phyloP scores from a whole-genome alignment of 164 flowering plant species.

The Macadamia tetraphylla region DNA sequence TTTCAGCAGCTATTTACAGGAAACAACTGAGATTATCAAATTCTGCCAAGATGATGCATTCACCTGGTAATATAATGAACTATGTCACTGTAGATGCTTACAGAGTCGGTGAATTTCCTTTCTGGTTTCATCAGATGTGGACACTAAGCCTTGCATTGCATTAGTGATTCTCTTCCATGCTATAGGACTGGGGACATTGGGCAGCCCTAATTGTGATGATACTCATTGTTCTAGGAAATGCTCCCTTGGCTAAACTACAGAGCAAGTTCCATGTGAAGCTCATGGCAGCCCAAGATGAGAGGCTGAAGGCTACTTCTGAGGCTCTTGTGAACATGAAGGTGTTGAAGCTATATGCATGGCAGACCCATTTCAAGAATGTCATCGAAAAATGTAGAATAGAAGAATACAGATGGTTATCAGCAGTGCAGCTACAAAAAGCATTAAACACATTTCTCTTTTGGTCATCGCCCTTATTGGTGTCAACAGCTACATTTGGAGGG shows the following conservation, averaged over 20 bases:
- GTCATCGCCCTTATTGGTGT: conserved; percentile 58
- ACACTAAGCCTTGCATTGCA: conserved; percentile 44
- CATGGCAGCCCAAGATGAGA: conserved; percentile 54
- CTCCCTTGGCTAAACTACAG: conserved; percentile 60
- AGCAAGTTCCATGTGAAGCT: conserved; percentile 48
- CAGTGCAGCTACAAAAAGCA: conserved; percentile 39
- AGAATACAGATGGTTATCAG: conserved; percentile 52
- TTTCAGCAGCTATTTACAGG: conserved; percentile 55
- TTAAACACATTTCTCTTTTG: conserved; percentile 51
- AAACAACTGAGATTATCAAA: conserved; percentile 58
- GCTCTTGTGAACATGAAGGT: conserved; percentile 59
- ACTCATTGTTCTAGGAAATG: conserved; percentile 44
- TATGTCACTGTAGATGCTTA: conserved; percentile 32
- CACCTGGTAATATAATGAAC: conserved; percentile 57
- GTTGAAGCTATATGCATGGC: conserved; percentile 72
- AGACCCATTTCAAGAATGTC: conserved; percentile 48
- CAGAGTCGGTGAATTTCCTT: conserved; percentile 65
- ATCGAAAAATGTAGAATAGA: conserved; percentile 36
- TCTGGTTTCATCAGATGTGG: conserved; percentile 74
- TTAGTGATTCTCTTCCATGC: conserved; percentile 11
- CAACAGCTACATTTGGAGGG: conserved; percentile 52
- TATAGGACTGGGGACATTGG: conserved; percentile 45
- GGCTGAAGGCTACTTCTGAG: conserved; percentile 50
- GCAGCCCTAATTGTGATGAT: conserved; percentile 48
- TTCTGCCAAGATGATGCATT: conserved; percentile 38